Percentiles rank a stretch among this genome's conserved stretches.
These are phyloP conservation scores for Parasitella parasitica DNA, from an alignment of 371 early-diverging fungal species.

Conservation along the genomic window DNA sequence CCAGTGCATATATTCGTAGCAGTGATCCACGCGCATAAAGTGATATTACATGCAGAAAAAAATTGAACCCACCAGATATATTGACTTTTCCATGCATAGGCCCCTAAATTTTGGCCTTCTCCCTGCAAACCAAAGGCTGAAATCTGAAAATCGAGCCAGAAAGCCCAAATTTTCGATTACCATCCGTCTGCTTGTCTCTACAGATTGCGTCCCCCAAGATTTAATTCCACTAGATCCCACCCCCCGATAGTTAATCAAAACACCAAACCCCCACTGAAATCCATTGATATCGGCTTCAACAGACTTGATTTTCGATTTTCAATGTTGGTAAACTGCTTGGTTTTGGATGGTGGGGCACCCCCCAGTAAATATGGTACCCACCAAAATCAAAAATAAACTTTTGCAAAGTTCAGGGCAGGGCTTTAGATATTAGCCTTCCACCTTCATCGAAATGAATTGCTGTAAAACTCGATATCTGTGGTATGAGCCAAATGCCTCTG, in stretches of 20 bases:
- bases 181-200: neutral
- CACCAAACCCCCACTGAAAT: neutral
- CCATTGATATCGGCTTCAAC: neutral
- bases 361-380: neutral
- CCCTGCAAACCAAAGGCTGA: neutral
- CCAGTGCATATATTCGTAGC: neutral
- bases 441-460: constrained; percentile 1
- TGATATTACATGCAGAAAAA: neutral
- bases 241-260: neutral
- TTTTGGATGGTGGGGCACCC: neutral
- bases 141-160: neutral
- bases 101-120: neutral
- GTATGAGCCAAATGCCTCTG: neutral
- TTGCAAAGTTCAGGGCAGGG: neutral
- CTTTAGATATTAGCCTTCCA: neutral
- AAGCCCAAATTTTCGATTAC: neutral
- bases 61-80: neutral
- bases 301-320: constrained; percentile 1
- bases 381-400: neutral
- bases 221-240: no score
- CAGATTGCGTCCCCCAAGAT: neutral
- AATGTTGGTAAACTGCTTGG: neutral
- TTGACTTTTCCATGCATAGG: neutral
- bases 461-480: constrained; percentile 10
- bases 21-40: neutral